phyloP scores from a whole-genome alignment of 805 yeast species.

The Metschnikowia gelsemii region DNA sequence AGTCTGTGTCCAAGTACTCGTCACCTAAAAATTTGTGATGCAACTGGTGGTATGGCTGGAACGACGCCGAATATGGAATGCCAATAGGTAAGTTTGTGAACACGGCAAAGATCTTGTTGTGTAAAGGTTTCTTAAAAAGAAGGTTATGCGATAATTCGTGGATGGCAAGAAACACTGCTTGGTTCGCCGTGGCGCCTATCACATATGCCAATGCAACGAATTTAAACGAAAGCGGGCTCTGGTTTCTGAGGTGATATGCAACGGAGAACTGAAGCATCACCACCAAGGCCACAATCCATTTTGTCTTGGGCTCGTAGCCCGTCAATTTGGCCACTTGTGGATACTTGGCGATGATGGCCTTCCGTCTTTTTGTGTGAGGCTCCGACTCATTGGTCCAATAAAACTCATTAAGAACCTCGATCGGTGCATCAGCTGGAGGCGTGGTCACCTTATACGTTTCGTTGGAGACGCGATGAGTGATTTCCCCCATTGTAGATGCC shows the following conservation, averaged over 20 bases:
- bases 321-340: slow-evolving; percentile 79
- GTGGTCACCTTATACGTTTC: slow-evolving; percentile 25
- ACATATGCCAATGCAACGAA: slow-evolving; percentile 68
- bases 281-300: slow-evolving; percentile 66
- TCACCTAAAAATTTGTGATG: slow-evolving; percentile 93
- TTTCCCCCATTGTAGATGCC: slow-evolving; percentile 16
- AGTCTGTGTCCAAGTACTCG: slow-evolving; percentile 76
- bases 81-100: slow-evolving; percentile 84
- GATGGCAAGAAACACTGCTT: slow-evolving; percentile 80
- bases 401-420: slow-evolving; percentile 56
- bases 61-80: slow-evolving; percentile 82
- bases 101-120: slow-evolving; percentile 75
- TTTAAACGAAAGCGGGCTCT: slow-evolving; percentile 49
- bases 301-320: slow-evolving; percentile 85
- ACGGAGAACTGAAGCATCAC: slow-evolving; percentile 63
- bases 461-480: slow-evolving; percentile 20
- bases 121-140: slow-evolving; percentile 73
- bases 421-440: slow-evolving; percentile 42
- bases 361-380: slow-evolving; percentile 76
- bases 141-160: slow-evolving; percentile 87
- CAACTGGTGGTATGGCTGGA: slow-evolving; percentile 86
- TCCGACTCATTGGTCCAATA: slow-evolving; percentile 83
- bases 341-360: slow-evolving; percentile 66
- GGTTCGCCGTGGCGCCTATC: slow-evolving; percentile 83
- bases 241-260: slow-evolving; percentile 62